Evolutionary conservation across 257 asterid genomes (phyloP).

Genomic region (Verbascum thapsus): DNA sequence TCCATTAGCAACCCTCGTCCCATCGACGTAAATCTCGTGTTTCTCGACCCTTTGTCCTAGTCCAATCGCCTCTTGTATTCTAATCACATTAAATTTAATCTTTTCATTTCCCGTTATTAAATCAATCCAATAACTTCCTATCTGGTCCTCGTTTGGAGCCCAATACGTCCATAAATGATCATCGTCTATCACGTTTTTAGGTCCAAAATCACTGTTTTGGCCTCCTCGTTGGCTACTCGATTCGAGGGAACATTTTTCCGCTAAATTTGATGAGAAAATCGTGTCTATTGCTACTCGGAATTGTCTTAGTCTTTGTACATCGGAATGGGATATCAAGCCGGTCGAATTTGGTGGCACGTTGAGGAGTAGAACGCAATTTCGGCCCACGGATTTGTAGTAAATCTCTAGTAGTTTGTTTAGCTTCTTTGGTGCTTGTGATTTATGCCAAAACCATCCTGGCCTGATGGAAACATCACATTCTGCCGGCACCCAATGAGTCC

Average conservation of each 20-base stretch:
- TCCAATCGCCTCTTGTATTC: constrained; percentile 93
- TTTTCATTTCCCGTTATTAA: constrained; percentile 36
- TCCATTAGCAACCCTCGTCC: constrained; percentile 51
- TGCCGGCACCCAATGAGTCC: constrained; percentile 87
- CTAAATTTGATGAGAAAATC: constrained; percentile 60
- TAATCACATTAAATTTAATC: constrained; percentile 68
- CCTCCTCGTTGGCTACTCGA: constrained; percentile 84
- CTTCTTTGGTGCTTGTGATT: constrained; percentile 65
- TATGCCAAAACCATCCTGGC: constrained; percentile 94
- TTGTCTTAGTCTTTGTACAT: constrained; percentile 57
- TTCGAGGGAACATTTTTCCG: constrained; percentile 38
- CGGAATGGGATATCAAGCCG: constrained; percentile 70
- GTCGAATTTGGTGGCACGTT: constrained; percentile 86
- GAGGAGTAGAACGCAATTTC: constrained; percentile 78
- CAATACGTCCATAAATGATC: constrained; percentile 92
- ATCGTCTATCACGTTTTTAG: constrained; percentile 56
- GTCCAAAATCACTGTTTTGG: constrained; percentile 50
- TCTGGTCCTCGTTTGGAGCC: constrained; percentile 64
- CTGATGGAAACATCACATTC: constrained; percentile 95
- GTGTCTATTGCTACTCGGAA: constrained; percentile 60
- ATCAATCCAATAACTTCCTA: constrained; percentile 61
- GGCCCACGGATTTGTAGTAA: constrained; percentile 91
- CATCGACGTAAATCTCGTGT: constrained; percentile 64
- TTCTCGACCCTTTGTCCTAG: constrained; percentile 71
- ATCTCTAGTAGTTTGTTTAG: constrained; percentile 57